Percentiles rank a stretch among this genome's conserved stretches.
Conservation (phyloP, 108 stramenopile species). For the Nitzschia sp. region DNA sequence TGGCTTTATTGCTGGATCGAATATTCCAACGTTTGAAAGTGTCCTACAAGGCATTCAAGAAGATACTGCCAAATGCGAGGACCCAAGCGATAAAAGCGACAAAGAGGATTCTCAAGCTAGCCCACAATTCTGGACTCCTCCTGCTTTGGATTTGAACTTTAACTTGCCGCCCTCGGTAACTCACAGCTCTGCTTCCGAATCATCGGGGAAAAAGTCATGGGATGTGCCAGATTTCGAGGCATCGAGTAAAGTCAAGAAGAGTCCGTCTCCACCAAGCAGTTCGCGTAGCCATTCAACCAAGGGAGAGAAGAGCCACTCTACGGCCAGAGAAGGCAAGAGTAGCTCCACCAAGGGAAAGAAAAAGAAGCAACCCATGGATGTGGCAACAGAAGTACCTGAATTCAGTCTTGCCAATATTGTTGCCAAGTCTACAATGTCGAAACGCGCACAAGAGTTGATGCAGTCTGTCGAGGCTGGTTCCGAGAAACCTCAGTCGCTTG, state of each 20-base stretch:
- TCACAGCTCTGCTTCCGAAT: no score
- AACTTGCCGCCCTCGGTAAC: background rate
- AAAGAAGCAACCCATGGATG: background rate
- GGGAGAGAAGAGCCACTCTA: no score
- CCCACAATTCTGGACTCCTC: conserved; percentile 15
- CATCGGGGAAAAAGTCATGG: no score
- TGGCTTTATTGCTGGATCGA: conserved; percentile 7
- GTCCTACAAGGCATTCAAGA: conserved; percentile 11
- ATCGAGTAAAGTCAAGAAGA: no score
- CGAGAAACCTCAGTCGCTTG: background rate
- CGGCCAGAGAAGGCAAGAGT: background rate
- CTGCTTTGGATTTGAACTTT: conserved; percentile 17
- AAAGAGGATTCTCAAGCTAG: background rate
- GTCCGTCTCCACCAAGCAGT: no score
- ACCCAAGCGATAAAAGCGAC: background rate
- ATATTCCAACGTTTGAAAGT: conserved; percentile 21
- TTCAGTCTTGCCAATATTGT: conserved; percentile 1
- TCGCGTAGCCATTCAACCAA: no score
- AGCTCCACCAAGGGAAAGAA: background rate
- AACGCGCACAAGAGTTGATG: background rate
- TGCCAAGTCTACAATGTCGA: background rate
- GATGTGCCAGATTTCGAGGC: no score
- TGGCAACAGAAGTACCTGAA: background rate
- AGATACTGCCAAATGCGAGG: background rate
- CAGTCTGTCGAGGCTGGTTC: background rate